Percentiles rank a stretch among this genome's conserved stretches.
Conservation (phyloP, 2,329 filamentous ascomycete genomes). For the Lachnum nothofagi region DNA sequence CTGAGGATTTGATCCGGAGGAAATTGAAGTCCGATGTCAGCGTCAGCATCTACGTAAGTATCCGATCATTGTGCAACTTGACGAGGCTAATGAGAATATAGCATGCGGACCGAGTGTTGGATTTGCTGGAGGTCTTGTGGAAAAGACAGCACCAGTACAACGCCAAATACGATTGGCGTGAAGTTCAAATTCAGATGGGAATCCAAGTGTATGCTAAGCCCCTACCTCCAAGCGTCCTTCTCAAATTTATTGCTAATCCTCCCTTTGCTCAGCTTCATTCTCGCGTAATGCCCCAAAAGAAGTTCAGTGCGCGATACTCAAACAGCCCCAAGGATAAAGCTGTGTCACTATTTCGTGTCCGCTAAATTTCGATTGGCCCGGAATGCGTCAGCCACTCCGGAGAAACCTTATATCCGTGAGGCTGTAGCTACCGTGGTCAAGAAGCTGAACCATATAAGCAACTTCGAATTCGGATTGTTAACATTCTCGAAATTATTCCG, state of each 20-base stretch:
- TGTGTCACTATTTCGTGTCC: too few relatives aligned
- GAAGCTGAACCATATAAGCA: too few relatives aligned
- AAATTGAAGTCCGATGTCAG: slow-evolving; percentile 28
- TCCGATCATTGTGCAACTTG: neutral
- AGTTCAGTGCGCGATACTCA: too few relatives aligned
- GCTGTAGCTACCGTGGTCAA: too few relatives aligned
- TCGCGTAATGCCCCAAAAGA: slow-evolving; percentile 15
- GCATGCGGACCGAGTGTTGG: slow-evolving; percentile 30
- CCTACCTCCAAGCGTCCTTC: neutral
- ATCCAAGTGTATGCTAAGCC: slow-evolving; percentile 24
- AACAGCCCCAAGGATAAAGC: too few relatives aligned
- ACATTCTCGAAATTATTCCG: too few relatives aligned
- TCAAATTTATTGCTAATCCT: neutral
- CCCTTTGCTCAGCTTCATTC: slow-evolving; percentile 18
- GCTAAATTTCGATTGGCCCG: neutral
- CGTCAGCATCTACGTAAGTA: slow-evolving; percentile 29
- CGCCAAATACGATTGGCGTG: slow-evolving; percentile 29
- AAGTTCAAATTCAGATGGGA: slow-evolving; percentile 30
- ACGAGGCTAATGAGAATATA: slow-evolving; percentile 10
- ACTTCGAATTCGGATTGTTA: too few relatives aligned
- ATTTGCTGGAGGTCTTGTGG: slow-evolving; percentile 30
- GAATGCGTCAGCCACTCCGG: too few relatives aligned
- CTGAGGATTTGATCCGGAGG: slow-evolving; percentile 25
- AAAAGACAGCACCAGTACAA: slow-evolving; percentile 29
- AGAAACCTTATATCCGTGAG: too few relatives aligned